Percentiles rank a stretch among this genome's conserved stretches.
Conservation (phyloP, 768 basidiomycete species). For the Ephemerocybe angulata region DNA sequence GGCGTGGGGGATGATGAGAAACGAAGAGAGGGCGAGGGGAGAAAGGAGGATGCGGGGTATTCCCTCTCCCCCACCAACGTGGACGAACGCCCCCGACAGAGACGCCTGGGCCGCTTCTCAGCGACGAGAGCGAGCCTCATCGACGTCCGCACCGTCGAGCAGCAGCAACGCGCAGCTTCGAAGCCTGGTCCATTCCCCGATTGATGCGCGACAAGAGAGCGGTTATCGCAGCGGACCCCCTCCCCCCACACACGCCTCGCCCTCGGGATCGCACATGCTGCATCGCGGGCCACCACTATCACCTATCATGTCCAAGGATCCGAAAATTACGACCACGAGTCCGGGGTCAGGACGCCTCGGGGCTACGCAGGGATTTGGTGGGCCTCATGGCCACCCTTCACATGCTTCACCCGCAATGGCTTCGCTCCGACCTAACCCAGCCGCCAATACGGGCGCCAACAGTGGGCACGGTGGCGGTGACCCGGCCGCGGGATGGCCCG, state of each 20-base stretch:
- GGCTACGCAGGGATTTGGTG: background rate
- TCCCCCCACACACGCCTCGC: background rate
- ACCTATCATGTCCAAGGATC: background rate
- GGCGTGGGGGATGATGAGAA: background rate
- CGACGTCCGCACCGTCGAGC: background rate
- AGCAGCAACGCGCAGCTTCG: background rate
- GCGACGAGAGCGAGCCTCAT: no score
- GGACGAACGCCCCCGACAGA: no score
- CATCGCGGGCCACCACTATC: background rate
- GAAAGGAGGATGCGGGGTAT: background rate
- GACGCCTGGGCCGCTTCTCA: no score
- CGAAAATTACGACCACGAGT: background rate
- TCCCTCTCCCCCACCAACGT: no score
- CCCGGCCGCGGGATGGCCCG: background rate
- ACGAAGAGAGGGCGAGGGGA: background rate
- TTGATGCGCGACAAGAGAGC: background rate
- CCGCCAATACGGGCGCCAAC: background rate
- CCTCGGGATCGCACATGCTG: background rate
- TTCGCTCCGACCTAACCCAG: conserved; percentile 9
- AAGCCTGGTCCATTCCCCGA: conserved; percentile 2
- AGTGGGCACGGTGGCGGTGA: conserved; percentile 3
- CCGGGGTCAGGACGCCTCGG: background rate
- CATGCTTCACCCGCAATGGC: conserved; percentile 15
- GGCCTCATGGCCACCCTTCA: conserved; percentile 10
- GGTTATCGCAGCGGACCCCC: background rate